Conservation (phyloP, 2,329 filamentous ascomycete species). For the Diaporthe longicolla region DNA sequence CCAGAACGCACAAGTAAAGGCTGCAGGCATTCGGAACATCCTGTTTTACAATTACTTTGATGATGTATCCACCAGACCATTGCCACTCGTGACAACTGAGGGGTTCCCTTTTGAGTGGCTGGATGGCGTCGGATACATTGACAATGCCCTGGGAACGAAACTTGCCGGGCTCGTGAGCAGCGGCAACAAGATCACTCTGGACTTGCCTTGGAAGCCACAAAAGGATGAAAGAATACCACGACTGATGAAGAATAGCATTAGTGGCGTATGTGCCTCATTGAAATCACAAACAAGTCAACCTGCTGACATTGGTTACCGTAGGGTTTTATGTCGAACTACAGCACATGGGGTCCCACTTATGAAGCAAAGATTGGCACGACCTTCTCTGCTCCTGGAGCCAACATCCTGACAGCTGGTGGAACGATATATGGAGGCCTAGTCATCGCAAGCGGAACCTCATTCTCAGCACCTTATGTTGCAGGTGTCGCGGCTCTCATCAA, state of each 20-base stretch:
- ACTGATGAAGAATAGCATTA: conserved; percentile 32
- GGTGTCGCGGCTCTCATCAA: conserved; percentile 21
- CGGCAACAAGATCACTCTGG: conserved; percentile 23
- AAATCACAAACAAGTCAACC: neutral
- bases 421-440: conserved; percentile 30
- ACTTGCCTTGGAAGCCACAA: conserved; percentile 31
- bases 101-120: conserved; percentile 35
- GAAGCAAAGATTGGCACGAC: conserved; percentile 27
- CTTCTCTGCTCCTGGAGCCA: conserved; percentile 22
- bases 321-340: conserved; percentile 33
- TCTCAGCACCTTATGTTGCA: conserved; percentile 30
- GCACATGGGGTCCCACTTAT: conserved; percentile 34
- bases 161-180: conserved; percentile 6
- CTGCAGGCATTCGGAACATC: conserved; percentile 32
- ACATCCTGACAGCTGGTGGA: conserved; percentile 4
- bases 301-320: neutral
- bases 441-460: conserved; percentile 30
- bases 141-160: conserved; percentile 27
- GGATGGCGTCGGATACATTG: conserved; percentile 31
- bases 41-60: conserved; percentile 30
- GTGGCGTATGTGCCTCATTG: neutral
- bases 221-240: conserved; percentile 28
- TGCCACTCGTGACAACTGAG: conserved; percentile 25
- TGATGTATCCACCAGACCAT: conserved; percentile 29
- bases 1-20: conserved; percentile 25